Evolutionary conservation across 371 early-diverging fungal species (phyloP).

Genomic region (Mycotypha africana): DNA sequence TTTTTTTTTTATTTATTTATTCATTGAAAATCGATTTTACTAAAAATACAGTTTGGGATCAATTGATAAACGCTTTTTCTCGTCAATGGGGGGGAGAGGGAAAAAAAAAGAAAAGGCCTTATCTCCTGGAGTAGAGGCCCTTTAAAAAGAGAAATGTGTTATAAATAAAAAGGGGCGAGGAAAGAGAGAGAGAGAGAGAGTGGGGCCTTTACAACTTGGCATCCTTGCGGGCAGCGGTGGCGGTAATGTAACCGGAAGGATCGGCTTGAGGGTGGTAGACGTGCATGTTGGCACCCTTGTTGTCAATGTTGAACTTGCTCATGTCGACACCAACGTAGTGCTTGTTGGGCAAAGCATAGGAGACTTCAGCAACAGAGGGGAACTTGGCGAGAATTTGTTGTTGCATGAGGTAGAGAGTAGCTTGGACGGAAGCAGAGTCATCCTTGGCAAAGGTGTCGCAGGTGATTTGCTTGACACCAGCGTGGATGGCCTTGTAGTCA

Average conservation of each 20-base stretch:
- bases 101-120: no score
- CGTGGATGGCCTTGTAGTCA: slow-evolving; percentile 56
- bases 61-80: no score
- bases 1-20: no score
- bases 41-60: no score
- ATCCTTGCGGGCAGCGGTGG: slow-evolving; percentile 59
- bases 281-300: slow-evolving; percentile 59
- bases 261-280: slow-evolving; percentile 76
- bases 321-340: slow-evolving; percentile 78
- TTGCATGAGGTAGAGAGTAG: slow-evolving; percentile 69
- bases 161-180: no score
- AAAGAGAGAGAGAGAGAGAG: no score
- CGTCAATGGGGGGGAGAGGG: no score
- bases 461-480: slow-evolving; percentile 54
- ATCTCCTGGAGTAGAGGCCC: no score
- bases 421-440: slow-evolving; percentile 71
- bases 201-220: slow-evolving; percentile 48
- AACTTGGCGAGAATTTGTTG: slow-evolving; percentile 56
- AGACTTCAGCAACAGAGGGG: slow-evolving; percentile 60
- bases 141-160: no score
- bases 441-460: slow-evolving; percentile 67
- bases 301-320: slow-evolving; percentile 69
- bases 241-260: slow-evolving; percentile 73
- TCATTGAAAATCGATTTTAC: no score
- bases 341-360: slow-evolving; percentile 80